A percentile compares a stretch with the other conserved stretches of the same genome.
These are phyloP conservation scores for Lagenidium giganteum DNA, from an alignment of 352 stramenopile species.

Conservation along the genomic window DNA sequence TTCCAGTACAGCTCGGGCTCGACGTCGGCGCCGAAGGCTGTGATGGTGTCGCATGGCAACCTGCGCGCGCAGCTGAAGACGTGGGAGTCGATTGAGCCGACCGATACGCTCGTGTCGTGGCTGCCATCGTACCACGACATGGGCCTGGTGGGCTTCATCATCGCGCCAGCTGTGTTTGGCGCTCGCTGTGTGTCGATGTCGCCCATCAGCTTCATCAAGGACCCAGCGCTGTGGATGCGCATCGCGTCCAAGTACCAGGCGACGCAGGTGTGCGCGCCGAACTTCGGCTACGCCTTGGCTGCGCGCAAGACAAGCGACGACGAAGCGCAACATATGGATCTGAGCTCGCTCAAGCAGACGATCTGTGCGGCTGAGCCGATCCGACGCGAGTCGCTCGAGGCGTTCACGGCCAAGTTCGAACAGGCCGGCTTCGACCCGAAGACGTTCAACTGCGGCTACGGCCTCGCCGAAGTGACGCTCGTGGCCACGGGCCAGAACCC, in stretches of 20 bases:
- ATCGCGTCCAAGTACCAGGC: slow-evolving; percentile 69
- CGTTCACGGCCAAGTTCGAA: slow-evolving; percentile 66
- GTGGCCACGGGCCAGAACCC: slow-evolving; percentile 72
- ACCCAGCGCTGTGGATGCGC: slow-evolving; percentile 78
- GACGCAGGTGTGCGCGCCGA: slow-evolving; percentile 71
- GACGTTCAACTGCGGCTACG: slow-evolving; percentile 82
- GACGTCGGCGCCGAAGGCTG: slow-evolving; percentile 73
- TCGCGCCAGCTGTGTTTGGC: slow-evolving; percentile 48
- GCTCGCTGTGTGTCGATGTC: slow-evolving; percentile 77
- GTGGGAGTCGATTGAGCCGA: slow-evolving; percentile 55
- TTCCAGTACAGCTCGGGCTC: slow-evolving; percentile 84
- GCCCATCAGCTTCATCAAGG: slow-evolving; percentile 83
- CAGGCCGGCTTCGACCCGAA: slow-evolving; percentile 50
- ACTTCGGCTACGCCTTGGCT: slow-evolving; percentile 75
- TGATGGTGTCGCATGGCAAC: slow-evolving; percentile 84
- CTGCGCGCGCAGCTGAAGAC: slow-evolving; percentile 66
- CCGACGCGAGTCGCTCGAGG: slow-evolving; percentile 64
- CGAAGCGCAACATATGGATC: slow-evolving; percentile 49
- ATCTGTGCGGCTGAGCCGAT: slow-evolving; percentile 83
- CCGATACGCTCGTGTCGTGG: slow-evolving; percentile 75
- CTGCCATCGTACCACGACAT: slow-evolving; percentile 83
- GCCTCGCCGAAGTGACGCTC: slow-evolving; percentile 77
- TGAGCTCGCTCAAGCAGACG: slow-evolving; percentile 61
- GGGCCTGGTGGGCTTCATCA: slow-evolving; percentile 80
- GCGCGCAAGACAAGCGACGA: slow-evolving; percentile 72